Base-by-base conservation (phyloP, 768 basidiomycete genomes). In the Bullera alba region DNA sequence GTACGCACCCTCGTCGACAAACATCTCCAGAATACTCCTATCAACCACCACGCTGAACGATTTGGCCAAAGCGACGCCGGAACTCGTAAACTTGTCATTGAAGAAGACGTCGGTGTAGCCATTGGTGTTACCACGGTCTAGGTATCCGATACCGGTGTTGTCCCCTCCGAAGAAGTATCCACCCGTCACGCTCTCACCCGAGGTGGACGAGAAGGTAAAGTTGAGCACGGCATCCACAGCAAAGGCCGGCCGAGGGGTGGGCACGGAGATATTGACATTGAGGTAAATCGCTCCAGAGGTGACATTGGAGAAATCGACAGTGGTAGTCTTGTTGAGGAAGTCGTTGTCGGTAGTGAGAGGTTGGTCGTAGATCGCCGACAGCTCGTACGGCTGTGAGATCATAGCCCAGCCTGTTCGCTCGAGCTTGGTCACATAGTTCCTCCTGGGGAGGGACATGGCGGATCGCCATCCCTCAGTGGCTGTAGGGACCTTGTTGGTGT, bases 31-130 rank as follows among this genome's bases (percentile, higher is more conserved):
- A 5, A 63, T 28, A 25, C 51, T 54, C 26, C 54, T 26, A 36
- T 63, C 61, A 17, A 59, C 35, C 17, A 63, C 48, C 14, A 48
- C 32, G 46, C 85, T 82, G 83, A 80, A 76, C 83, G 80, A 28
- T 34, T 46, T 35, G 10, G 42, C 56, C 39, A 47, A 46, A 21
- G 23, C 46, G 3, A 49, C 64, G 5, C 63, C 65, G 35, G 57
- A 53, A 14, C 50, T 46, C 7, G 56, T 57, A 29, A 65, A 66
- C 38, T 57, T 50, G 27, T 60, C 54, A 15, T 54, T 63, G 43
- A 50, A 61, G 41, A 60, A 60, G 1, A 61, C 54, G 22, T 51
- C 21, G 2, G 62, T 26, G 44, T 68, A 63, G 17, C 63, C 66
- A 42, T 64, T 55, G 15, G 51, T 51, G 12, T 57, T 53, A 2